Base-by-base conservation (phyloP, 2,329 filamentous ascomycete species). In the Juglanconis sp. region DNA sequence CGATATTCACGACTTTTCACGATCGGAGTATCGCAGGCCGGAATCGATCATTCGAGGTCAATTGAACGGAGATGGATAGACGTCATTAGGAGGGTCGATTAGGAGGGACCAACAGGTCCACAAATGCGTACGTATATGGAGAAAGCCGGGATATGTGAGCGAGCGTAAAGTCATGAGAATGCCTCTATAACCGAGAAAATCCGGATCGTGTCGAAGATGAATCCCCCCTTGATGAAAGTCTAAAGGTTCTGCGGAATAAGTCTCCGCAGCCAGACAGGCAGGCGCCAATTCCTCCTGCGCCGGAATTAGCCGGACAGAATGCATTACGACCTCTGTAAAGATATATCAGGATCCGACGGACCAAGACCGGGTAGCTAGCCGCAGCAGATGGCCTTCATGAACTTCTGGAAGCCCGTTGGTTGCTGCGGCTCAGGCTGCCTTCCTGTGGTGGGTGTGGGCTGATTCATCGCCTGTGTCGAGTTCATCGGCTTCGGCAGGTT, bases 341-440 rank as follows among this genome's bases (percentile, higher is more conserved):
- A 9, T 47, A 24, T 34, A 44, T 56, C 35, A 57, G 53, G 44
- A 47, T 49, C 49, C 38, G 48, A 63, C 50, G 44, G 55, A 63
- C 61, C 49, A 64, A 53, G 36, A 56, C 59, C 59, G 62, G 60
- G 60, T 63, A 32, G 74, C 79, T 81, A 86, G 84, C 91, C 91
- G 78, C 94, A 98, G 86, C 94, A 98, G 61, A 97, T 81, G 62
- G 87, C 85, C 82, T 95, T 96, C 85, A 94, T 89, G 73, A 97
- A 82, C 81, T 97, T 97, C 79, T 96, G 90, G 79, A 93, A 87
- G 65, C 92, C 90, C 61, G 88, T 89, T 50, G 87, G 89, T 73
- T 94, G 90, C 66, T 87, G 82, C 3, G 58, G 57, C 72, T 95
- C 89, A 68, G 82, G 79, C 49, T 80, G 80, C 65, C 82, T 81